Conservation (phyloP, 2,329 filamentous ascomycete genomes). For the Sporothrix protearum region DNA sequence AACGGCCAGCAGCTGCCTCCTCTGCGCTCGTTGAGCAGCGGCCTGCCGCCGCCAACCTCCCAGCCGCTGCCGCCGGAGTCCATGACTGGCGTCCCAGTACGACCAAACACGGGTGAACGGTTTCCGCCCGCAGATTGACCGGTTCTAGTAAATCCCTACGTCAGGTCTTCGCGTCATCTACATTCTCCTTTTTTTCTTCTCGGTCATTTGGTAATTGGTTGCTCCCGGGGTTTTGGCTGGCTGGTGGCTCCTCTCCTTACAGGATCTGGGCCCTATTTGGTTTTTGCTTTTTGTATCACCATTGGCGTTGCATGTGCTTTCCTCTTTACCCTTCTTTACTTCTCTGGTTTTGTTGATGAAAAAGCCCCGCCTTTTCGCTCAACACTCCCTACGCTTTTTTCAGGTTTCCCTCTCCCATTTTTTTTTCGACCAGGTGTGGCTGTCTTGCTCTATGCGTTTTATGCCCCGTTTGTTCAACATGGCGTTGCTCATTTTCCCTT, state of each 20-base stretch:
- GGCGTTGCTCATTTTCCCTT: neutral
- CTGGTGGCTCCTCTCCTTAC: neutral
- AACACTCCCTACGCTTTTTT: neutral
- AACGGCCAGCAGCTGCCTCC: constrained; percentile 51
- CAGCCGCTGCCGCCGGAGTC: constrained; percentile 46
- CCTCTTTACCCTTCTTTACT: neutral
- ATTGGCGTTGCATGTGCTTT: constrained; percentile 13
- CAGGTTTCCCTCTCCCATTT: neutral
- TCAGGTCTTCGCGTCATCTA: neutral
- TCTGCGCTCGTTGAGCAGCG: constrained; percentile 50
- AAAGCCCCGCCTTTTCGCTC: no score
- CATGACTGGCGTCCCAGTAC: constrained; percentile 64
- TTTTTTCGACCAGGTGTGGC: neutral
- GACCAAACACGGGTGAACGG: constrained; percentile 48
- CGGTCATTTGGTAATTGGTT: neutral
- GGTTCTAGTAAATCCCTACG: constrained; percentile 13
- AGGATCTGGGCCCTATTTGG: neutral
- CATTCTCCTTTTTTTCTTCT: neutral
- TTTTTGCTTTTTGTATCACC: constrained; percentile 14
- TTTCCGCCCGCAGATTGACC: constrained; percentile 38
- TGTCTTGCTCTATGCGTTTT: neutral
- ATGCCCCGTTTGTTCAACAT: constrained; percentile 17
- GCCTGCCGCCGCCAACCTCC: constrained; percentile 33
- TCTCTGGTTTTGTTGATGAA: neutral
- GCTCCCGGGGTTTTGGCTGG: neutral